Evolutionary conservation across 768 basidiomycete genomes (phyloP), one percentile per base, ranked within the genome.

Genomic region (Nidularia sp.): DNA sequence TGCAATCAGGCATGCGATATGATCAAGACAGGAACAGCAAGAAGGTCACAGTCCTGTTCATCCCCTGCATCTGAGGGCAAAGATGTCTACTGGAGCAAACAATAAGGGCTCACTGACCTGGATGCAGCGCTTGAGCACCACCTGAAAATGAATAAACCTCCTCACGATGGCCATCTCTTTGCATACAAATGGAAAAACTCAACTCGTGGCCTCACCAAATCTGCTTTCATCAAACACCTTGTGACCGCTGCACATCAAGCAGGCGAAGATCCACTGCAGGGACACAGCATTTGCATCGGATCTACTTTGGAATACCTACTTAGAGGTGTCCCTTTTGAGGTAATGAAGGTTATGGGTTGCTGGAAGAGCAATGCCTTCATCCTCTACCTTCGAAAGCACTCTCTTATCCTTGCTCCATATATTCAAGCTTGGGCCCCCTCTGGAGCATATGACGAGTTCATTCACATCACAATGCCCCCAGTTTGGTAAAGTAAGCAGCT

Each of bases 281-380:
- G 63, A 2, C 70, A 71, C 45, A 53, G 63, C 29, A 59, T 62
- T 43, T 53, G 56, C 51, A 58, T 58, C 56, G 60, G 61, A 10
- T 34, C 61, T 8, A 71, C 69, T 1, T 56, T 73, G 1, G 64
- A 69, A 49, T 72, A 69, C 51, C 61, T 73, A 1, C 63, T 73
- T 6, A 54, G 60, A 2, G 65, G 67, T 1, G 43, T 65, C 0
- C 65, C 70, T 3, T 66, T 73, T 46, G 65, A 70, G 18, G 18
- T 18, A 18, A 18, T 18, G 18, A 18, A 18, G 18, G 18, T 18
- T 18, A 18, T 18, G 18, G 2, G 65, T 66, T 0, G 64, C 0
- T 74, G 71, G 73, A 44, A 47, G 0, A 64, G 67, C 48, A 59
- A 70, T 4, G 55, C 63, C 1, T 71, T 55, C 51, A 49, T 54